phyloP scores from a whole-genome alignment of 1,139 yeast genomes.

The Pichia sp. region DNA sequence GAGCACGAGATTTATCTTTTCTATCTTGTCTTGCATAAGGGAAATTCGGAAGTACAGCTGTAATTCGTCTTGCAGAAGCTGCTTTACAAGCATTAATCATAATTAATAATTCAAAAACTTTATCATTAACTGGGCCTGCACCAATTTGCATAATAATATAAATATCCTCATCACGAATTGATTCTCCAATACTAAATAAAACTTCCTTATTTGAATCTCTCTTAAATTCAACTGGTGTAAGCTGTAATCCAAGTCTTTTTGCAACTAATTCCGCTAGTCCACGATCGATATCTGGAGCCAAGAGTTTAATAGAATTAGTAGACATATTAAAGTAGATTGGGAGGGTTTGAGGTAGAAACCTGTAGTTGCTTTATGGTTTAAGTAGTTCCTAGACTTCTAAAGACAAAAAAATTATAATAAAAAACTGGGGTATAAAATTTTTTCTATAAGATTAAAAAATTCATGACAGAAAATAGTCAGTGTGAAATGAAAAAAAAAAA shows the following conservation, averaged over 20 bases:
- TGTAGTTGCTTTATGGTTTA: too few relatives aligned
- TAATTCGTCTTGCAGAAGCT: constrained; percentile 90
- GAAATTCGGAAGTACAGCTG: constrained; percentile 92
- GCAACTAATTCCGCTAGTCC: constrained; percentile 85
- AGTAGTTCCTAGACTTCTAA: too few relatives aligned
- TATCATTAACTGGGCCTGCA: constrained; percentile 85
- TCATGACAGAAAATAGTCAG: too few relatives aligned
- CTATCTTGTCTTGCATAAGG: constrained; percentile 98
- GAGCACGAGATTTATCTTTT: constrained; percentile 94
- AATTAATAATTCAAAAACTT: constrained; percentile 77
- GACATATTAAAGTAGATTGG: constrained; percentile 43
- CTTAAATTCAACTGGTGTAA: constrained; percentile 60
- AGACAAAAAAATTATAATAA: too few relatives aligned
- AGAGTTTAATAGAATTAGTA: constrained; percentile 76
- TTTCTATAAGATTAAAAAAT: too few relatives aligned
- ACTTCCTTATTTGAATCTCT: constrained; percentile 81
- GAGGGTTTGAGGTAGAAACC: background rate
- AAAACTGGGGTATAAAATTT: too few relatives aligned
- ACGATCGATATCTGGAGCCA: constrained; percentile 85
- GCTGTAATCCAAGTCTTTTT: constrained; percentile 50
- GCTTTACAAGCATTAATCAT: constrained; percentile 94
- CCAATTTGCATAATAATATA: constrained; percentile 87
- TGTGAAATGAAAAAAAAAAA: too few relatives aligned
- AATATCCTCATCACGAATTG: constrained; percentile 94
- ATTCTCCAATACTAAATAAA: constrained; percentile 86